These are phyloP conservation scores for Coniochaeta sp. DNA, from an alignment of 2,329 filamentous ascomycete genomes.

Conservation along the genomic window DNA sequence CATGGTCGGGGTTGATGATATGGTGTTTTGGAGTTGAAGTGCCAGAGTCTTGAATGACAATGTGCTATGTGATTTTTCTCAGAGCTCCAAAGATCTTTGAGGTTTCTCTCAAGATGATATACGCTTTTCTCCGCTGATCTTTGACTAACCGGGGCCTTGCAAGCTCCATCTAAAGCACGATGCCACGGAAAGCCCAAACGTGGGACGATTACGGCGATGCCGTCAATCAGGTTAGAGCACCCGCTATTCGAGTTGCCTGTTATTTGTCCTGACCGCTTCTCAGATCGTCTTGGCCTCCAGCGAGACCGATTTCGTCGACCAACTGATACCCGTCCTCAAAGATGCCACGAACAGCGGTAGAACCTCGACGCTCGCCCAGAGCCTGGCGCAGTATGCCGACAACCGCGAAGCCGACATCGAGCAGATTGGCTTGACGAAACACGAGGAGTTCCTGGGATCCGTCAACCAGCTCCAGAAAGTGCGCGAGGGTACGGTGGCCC, in stretches of 20 bases:
- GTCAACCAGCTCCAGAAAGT: constrained; percentile 92
- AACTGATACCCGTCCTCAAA: constrained; percentile 88
- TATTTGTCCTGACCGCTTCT: neutral
- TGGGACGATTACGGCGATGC: constrained; percentile 40
- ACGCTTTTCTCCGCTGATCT: neutral
- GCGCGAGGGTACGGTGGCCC: constrained; percentile 77
- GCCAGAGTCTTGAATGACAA: neutral
- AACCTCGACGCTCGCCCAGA: constrained; percentile 66
- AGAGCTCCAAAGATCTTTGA: neutral
- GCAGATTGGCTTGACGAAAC: constrained; percentile 86
- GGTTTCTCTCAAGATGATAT: neutral
- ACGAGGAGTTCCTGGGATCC: constrained; percentile 91
- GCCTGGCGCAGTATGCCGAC: constrained; percentile 72
- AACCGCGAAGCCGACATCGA: constrained; percentile 90
- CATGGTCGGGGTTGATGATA: no score
- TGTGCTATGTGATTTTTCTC: neutral
- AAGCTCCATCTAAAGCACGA: constrained; percentile 11
- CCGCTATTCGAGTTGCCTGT: neutral
- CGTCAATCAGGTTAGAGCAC: constrained; percentile 32
- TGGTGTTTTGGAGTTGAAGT: neutral
- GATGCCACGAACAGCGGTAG: constrained; percentile 75
- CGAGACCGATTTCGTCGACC: constrained; percentile 90
- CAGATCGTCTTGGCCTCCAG: constrained; percentile 90
- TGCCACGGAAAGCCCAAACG: constrained; percentile 37
- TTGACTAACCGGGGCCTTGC: neutral